These are phyloP conservation scores for Spatholobus suberectus DNA, from an alignment of 306 rosid species.

Conservation along the genomic window DNA sequence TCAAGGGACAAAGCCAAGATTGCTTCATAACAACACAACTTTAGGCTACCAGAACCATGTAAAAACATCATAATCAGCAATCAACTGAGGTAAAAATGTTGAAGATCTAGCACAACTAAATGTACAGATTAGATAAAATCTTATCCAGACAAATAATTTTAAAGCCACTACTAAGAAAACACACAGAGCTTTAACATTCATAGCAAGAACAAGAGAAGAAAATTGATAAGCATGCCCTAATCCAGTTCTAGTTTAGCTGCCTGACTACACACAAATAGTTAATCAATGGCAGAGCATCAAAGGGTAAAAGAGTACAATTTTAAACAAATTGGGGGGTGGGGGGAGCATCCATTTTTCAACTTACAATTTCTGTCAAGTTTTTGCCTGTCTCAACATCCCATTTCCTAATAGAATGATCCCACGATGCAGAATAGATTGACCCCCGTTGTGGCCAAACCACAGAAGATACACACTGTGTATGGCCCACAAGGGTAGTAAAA, in stretches of 20 bases:
- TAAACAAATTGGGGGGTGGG: not conserved
- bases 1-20: not conserved
- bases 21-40: not conserved
- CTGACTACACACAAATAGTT: not conserved
- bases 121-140: not conserved
- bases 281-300: not conserved
- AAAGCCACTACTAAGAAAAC: not conserved
- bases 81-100: not conserved
- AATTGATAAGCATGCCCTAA: constrained; percentile 17
- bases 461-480: constrained; percentile 87
- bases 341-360: constrained; percentile 36
- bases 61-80: not conserved
- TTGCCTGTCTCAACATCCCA: constrained; percentile 92
- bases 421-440: constrained; percentile 83
- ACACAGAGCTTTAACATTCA: not conserved
- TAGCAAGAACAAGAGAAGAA: not conserved
- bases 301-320: not conserved
- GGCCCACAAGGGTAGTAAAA: constrained; percentile 79
- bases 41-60: not conserved
- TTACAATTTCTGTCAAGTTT: constrained; percentile 65
- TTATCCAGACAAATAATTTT: not conserved
- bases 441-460: constrained; percentile 81
- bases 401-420: constrained; percentile 88
- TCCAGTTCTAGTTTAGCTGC: not conserved
- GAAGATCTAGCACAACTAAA: not conserved